Evolutionary conservation across 108 stramenopile genomes (phyloP).

Genomic region (Fistulifera solaris): DNA sequence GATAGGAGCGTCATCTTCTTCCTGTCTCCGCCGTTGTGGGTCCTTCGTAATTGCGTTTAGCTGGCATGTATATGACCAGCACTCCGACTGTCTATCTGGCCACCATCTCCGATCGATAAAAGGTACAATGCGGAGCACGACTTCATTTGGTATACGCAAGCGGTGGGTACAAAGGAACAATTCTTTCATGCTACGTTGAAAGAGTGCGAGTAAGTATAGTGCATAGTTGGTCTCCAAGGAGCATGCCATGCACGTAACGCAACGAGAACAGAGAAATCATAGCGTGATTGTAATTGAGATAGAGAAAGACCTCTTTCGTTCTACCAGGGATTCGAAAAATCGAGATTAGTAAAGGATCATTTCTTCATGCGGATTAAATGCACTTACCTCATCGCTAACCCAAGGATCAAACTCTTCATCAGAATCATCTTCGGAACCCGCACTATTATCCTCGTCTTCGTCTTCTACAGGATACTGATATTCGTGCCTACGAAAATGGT

Average conservation of each 20-base stretch:
- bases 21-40: no score
- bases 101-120: slow-evolving; percentile 38
- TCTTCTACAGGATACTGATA: not conserved
- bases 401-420: slow-evolving; percentile 16
- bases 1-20: no score
- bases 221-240: slow-evolving; percentile 39
- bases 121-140: slow-evolving; percentile 20
- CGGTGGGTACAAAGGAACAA: slow-evolving; percentile 33
- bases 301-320: not conserved
- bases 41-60: no score
- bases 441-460: not conserved
- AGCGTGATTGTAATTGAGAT: not conserved
- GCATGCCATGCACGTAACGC: slow-evolving; percentile 22
- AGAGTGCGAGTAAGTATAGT: slow-evolving; percentile 25
- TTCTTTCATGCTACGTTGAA: slow-evolving; percentile 18
- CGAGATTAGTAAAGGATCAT: no score
- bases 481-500: not conserved
- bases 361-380: not conserved
- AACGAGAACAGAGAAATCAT: slow-evolving; percentile 1
- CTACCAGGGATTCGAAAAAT: no score
- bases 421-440: slow-evolving; percentile 10
- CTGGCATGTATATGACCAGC: no score
- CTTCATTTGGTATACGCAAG: slow-evolving; percentile 27
- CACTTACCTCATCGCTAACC: slow-evolving; percentile 22
- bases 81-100: slow-evolving; percentile 17